phyloP scores from a whole-genome alignment of 1,284 basidiomycete genomes.

The Pyrrhoderma noxium region DNA sequence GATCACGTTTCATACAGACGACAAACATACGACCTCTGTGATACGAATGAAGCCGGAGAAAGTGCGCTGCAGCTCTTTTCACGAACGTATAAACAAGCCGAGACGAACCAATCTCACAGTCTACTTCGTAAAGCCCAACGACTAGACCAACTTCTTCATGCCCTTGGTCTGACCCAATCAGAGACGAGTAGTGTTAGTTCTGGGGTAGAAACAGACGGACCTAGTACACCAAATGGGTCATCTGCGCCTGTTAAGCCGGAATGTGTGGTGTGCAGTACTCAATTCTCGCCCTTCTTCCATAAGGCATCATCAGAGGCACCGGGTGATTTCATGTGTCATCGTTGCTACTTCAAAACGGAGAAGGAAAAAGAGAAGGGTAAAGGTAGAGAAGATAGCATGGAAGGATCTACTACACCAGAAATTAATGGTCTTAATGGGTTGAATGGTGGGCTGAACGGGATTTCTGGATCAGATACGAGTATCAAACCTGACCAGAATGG shows the following conservation, averaged over 20 bases:
- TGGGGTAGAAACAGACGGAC: neutral
- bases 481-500: too few relatives aligned
- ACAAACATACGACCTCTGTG: slow-evolving; percentile 74
- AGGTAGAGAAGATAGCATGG: slow-evolving; percentile 17
- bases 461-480: too few relatives aligned
- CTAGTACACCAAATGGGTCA: neutral
- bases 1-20: slow-evolving; percentile 66
- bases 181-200: neutral
- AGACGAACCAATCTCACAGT: slow-evolving; percentile 63
- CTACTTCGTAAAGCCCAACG: slow-evolving; percentile 81
- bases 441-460: too few relatives aligned
- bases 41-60: slow-evolving; percentile 78
- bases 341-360: slow-evolving; percentile 38
- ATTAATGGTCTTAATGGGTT: too few relatives aligned
- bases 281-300: slow-evolving; percentile 36
- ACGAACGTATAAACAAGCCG: slow-evolving; percentile 75
- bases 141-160: slow-evolving; percentile 58
- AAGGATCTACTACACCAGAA: neutral
- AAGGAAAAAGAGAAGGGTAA: slow-evolving; percentile 14
- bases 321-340: slow-evolving; percentile 43
- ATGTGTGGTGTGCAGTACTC: slow-evolving; percentile 32
- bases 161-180: neutral
- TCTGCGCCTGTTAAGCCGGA: slow-evolving; percentile 19
- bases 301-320: slow-evolving; percentile 20
- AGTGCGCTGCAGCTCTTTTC: slow-evolving; percentile 84